Evolutionary conservation across 2,329 filamentous ascomycete species (phyloP).

Genomic region (Pseudocercospora macadamiae): DNA sequence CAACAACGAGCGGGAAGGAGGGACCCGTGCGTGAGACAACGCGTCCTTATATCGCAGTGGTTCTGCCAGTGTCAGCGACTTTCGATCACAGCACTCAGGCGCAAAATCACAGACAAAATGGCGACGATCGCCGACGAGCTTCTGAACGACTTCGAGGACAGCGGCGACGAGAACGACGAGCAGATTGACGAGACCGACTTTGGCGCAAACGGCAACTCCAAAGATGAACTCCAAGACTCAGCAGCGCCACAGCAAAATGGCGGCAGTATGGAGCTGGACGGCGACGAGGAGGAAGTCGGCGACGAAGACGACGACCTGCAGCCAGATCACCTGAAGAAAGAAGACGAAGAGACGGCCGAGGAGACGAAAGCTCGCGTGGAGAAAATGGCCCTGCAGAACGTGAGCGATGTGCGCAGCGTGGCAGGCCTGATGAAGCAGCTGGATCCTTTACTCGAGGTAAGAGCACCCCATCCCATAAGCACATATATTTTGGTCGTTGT

Average conservation of each 20-base stretch:
- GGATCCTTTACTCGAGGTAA: constrained; percentile 80
- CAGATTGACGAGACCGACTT: constrained; percentile 34
- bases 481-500: constrained; percentile 36
- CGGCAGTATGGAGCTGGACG: constrained; percentile 57
- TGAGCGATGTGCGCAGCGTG: constrained; percentile 79
- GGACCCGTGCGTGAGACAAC: too few species aligned
- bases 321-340: constrained; percentile 42
- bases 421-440: constrained; percentile 79
- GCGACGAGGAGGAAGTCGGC: constrained; percentile 54
- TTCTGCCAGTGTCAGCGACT: too few species aligned
- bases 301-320: constrained; percentile 45
- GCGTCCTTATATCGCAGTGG: too few species aligned
- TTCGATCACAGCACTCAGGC: constrained; percentile 7
- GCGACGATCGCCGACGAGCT: constrained; percentile 91
- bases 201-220: constrained; percentile 31
- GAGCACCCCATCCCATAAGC: constrained; percentile 43
- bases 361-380: constrained; percentile 78
- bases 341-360: constrained; percentile 65
- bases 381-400: constrained; percentile 74
- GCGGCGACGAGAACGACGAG: constrained; percentile 73
- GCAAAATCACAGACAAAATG: constrained; percentile 57
- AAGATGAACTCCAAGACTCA: constrained; percentile 7
- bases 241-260: constrained; percentile 53
- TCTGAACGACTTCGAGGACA: constrained; percentile 87
- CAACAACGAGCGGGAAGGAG: too few species aligned